phyloP scores from a whole-genome alignment of 2,329 filamentous ascomycete species.

The Capronia epimyces region DNA sequence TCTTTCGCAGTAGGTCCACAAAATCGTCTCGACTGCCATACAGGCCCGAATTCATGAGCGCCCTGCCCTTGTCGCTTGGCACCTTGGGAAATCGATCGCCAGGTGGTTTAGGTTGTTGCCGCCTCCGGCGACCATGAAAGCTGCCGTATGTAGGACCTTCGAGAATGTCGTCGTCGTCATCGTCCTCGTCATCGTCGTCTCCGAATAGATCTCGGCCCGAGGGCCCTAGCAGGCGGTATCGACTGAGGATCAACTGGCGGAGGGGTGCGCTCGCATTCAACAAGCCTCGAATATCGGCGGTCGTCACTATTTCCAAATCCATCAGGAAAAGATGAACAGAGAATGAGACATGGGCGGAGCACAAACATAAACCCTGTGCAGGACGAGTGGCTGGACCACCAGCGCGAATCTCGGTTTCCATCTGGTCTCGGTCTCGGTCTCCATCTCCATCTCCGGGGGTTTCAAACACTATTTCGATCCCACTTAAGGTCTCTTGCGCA shows the following conservation, averaged over 20 bases:
- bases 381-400: conserved; percentile 17
- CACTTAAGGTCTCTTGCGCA: conserved; percentile 23
- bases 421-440: conserved; percentile 59
- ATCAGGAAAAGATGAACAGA: not conserved
- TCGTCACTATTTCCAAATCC: conserved; percentile 14
- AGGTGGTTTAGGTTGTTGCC: conserved; percentile 42
- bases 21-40: conserved; percentile 67
- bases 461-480: conserved; percentile 28
- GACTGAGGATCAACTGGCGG: conserved; percentile 44
- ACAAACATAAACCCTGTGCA: conserved; percentile 10
- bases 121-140: conserved; percentile 39
- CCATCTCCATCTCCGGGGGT: too few relatives aligned
- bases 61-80: conserved; percentile 68
- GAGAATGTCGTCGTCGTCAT: conserved; percentile 26
- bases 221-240: conserved; percentile 32
- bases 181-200: conserved; percentile 33
- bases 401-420: conserved; percentile 33
- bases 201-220: conserved; percentile 34
- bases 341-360: not conserved
- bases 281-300: conserved; percentile 21
- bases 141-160: conserved; percentile 28
- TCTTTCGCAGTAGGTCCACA: conserved; percentile 48
- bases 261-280: conserved; percentile 38
- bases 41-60: conserved; percentile 73
- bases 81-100: conserved; percentile 68